phyloP scores from a whole-genome alignment of 805 yeast species.

The Wickerhamiella australiensis region DNA sequence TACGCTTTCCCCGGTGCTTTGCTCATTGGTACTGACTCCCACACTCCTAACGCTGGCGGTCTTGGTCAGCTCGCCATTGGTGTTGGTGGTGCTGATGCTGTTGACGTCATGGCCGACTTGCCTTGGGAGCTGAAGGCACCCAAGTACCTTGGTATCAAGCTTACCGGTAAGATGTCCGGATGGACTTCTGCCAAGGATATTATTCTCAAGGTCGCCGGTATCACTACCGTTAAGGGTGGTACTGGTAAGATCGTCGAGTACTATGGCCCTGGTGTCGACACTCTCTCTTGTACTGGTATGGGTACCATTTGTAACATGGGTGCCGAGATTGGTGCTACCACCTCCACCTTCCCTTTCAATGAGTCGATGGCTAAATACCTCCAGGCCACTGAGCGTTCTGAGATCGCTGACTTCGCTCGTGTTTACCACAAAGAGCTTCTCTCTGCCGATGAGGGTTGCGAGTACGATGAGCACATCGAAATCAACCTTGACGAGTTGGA shows the following conservation, averaged over 20 bases:
- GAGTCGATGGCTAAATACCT: conserved; percentile 78
- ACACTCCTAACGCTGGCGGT: conserved; percentile 98
- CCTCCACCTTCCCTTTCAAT: conserved; percentile 95
- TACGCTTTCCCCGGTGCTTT: conserved; percentile 96
- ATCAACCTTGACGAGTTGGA: conserved; percentile 79
- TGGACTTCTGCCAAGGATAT: conserved; percentile 98
- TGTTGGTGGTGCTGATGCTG: conserved; percentile 99
- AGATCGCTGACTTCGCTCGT: conserved; percentile 72
- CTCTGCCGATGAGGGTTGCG: conserved; percentile 83
- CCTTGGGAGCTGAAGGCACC: conserved; percentile 99
- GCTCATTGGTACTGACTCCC: conserved; percentile 94
- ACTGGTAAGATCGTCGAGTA: conserved; percentile 94
- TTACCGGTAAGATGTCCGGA: conserved; percentile 82
- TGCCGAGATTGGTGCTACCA: conserved; percentile 98
- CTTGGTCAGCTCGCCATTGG: conserved; percentile 95
- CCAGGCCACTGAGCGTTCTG: conserved; percentile 71
- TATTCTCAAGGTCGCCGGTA: conserved; percentile 84
- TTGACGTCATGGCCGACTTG: conserved; percentile 85
- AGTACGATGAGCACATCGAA: conserved; percentile 87
- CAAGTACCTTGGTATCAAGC: conserved; percentile 84
- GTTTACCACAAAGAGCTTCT: conserved; percentile 44
- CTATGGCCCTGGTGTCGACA: conserved; percentile 87
- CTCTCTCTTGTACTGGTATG: conserved; percentile 96
- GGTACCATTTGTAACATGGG: conserved; percentile 99
- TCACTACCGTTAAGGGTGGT: conserved; percentile 94